Evolutionary conservation across 1,284 basidiomycete species (phyloP), one percentile per base, ranked within the genome.

Genomic region (Puccinia hordei): DNA sequence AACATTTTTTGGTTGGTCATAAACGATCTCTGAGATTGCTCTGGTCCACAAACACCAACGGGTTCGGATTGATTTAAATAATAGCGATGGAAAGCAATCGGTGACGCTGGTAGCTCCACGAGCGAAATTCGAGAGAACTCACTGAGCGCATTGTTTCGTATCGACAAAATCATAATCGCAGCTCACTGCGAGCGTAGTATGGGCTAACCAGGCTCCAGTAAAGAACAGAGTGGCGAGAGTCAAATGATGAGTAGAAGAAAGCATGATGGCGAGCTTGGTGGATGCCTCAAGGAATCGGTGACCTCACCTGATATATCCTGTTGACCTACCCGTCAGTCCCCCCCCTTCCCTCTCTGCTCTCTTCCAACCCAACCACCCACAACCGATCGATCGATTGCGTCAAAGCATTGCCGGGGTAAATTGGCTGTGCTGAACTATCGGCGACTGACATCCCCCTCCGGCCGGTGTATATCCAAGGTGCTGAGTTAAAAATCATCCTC

Each of bases 191-290:
- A 63, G 61, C 1, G 61, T 22, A 22, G 33, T 38, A 30, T 1
- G 3, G n/a, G 61, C 35, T 13, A 41, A 63, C 61, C 61, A 63
- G 35, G 61, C 61, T 38, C 61, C 33, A 63, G 61, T n/a, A 30
- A 38, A n/a, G 8, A 38, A 8, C 2, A 15, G 9, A 3, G 22
- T 35, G 10, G 19, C 35, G 33, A 63, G 61, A n/a, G 61, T 19
- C 4, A 63, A 19, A 8, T 38, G 35, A 41, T 35, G 35, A 8
- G 35, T 22, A 17, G 61, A 38, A 38, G 61, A 5, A 63, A 63
- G 19, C 61, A 63, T 63, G 35, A 30, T 15, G 61, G 19, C 35
- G 35, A 63, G 46, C 46, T 15, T 17, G 13, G 17, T 15, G 17
- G 10, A 49, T 8, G 13, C 46, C 46, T 49, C 46, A 49, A 17